Percentiles rank a stretch among this genome's conserved stretches.
Evolutionary conservation across 169 alveolate genomes (phyloP).

Genomic region (Plasmodium chabaudi): DNA sequence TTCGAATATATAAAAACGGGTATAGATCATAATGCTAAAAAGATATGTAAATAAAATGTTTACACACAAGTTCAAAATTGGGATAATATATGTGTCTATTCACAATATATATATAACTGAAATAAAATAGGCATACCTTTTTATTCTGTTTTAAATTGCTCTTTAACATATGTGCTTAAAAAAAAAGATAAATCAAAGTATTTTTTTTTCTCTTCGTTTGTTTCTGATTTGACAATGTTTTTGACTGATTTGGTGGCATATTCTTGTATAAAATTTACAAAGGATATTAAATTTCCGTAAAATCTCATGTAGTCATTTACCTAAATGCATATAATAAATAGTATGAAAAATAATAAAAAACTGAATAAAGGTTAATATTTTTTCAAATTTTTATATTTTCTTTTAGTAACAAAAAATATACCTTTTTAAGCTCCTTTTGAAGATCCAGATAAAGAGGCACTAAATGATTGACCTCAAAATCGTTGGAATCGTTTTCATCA

Average conservation of each 20-base stretch:
- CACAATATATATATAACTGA: too few species aligned
- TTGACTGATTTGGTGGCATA: slow-evolving; percentile 30
- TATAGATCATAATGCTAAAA: too few species aligned
- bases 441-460: slow-evolving; percentile 56
- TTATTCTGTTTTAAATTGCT: slow-evolving; percentile 47
- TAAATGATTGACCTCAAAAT: slow-evolving; percentile 44
- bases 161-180: slow-evolving; percentile 35
- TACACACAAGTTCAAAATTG: too few species aligned
- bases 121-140: too few species aligned
- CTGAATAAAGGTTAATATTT: too few species aligned
- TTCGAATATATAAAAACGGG: too few species aligned
- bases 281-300: slow-evolving; percentile 71
- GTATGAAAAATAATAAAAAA: too few species aligned
- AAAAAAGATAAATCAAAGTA: slow-evolving; percentile 57
- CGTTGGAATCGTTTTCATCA: not conserved
- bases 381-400: too few species aligned
- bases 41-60: too few species aligned
- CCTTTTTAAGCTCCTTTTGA: slow-evolving; percentile 70
- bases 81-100: too few species aligned
- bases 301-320: slow-evolving; percentile 60
- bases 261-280: slow-evolving; percentile 55
- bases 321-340: not conserved
- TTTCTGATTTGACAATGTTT: slow-evolving; percentile 49
- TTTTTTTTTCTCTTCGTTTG: slow-evolving; percentile 26
- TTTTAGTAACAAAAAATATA: not conserved